These are phyloP conservation scores for Beauveria asiatica DNA, from an alignment of 2,329 filamentous ascomycete species.

Conservation along the genomic window DNA sequence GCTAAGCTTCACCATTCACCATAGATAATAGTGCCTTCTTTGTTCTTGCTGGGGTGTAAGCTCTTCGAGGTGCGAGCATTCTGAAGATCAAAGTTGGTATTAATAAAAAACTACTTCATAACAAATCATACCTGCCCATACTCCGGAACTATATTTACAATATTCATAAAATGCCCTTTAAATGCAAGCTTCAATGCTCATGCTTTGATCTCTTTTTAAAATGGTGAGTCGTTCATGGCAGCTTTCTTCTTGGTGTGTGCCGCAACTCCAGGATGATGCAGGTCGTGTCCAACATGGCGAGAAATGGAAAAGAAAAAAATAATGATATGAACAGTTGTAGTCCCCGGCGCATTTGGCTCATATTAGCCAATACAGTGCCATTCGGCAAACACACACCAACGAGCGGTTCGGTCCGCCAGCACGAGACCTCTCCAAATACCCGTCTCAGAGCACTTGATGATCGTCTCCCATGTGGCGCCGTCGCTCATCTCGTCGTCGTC, in stretches of 20 bases:
- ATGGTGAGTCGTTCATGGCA: slow-evolving; percentile 3
- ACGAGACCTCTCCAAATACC: slow-evolving; percentile 77
- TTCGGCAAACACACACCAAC: slow-evolving; percentile 90
- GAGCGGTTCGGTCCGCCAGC: slow-evolving; percentile 70
- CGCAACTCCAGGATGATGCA: slow-evolving; percentile 10
- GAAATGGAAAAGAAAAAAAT: not conserved
- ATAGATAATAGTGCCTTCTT: no score
- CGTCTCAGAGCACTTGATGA: slow-evolving; percentile 79
- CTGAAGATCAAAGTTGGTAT: not conserved
- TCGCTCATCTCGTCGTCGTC: slow-evolving; percentile 52
- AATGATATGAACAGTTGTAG: not conserved
- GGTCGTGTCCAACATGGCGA: slow-evolving; percentile 5
- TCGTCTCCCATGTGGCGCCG: slow-evolving; percentile 77
- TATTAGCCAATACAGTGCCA: slow-evolving; percentile 53
- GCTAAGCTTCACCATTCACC: no score
- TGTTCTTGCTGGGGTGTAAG: no score
- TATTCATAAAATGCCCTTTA: slow-evolving; percentile 6
- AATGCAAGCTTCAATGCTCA: slow-evolving; percentile 4
- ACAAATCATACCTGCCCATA: slow-evolving; percentile 1
- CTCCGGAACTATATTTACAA: slow-evolving; percentile 10
- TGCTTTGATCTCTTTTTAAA: not conserved
- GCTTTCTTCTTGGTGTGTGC: not conserved
- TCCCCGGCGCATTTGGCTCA: no score
- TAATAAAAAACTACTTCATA: slow-evolving; percentile 7
- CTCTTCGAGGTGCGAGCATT: not conserved